Evolutionary conservation across 1,139 yeast species (phyloP), one percentile per base, ranked within the genome.

Genomic region (Insectozyma bohioensis): DNA sequence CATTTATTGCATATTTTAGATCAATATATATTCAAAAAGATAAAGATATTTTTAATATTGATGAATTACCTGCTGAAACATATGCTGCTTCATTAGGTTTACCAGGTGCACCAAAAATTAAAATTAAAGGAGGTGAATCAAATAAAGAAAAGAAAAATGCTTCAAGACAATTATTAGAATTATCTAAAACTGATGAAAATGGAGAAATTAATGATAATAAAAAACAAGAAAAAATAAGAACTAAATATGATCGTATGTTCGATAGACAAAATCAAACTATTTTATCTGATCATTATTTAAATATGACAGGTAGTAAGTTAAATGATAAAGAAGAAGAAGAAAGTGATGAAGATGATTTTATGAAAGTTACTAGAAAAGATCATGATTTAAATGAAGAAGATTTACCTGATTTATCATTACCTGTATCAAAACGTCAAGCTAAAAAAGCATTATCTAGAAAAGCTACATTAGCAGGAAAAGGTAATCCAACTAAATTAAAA

Each of bases 201-300:
- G 92, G 90, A 29, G 90, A 83, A 35, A 30, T 61, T 5, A 63
- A 58, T 4, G 56, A 47, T 11, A 57, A 55, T 10, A 37, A 45
- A 7, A 68, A 71, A 45, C 75, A 74, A 44, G 80, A 77, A 3
- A 75, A 75, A 46, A 81, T 78, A 2, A 76, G 90, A 50, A 92
- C 97, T 8, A 92, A 85, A 56, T 87, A 87, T 53, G 98, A 94
- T 58, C 78, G 94, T 46, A 90, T 92, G 95, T 94, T 94, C 63
- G 95, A 86, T 54, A 77, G 99, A 56, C 75, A 85, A 58, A 94
- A 92, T 58, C 98, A 94, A 63, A 85, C 85, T 30, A 95, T 92
- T 20, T 67, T 94, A 37, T 84, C 96, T 23, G 94, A 88, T 45
- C 95, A 88, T 54, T 92, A 87, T 54, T 61, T 80, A 61, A 85